Evolutionary conservation across 352 stramenopile species (phyloP), one percentile per base, ranked within the genome.

Genomic region (Pythium inflatum): DNA sequence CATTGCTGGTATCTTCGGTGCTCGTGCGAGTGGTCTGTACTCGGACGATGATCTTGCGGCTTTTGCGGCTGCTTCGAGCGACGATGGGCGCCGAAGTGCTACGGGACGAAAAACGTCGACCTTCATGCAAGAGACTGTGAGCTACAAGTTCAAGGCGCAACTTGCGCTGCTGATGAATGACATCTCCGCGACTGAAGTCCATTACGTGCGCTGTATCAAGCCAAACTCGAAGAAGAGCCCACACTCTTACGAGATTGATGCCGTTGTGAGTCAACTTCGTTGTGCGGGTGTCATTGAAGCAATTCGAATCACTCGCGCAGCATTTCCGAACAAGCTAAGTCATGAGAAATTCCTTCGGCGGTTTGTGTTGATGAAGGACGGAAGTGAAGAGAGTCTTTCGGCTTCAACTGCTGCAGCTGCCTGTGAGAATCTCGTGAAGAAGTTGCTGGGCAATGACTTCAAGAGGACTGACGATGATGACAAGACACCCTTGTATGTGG

Each of bases 271-370:
- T 57, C 91, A 97, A 62, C 77, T 97, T 49, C 87, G 91, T 5
- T 97, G 88, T 62, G 91, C 90, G 3, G 91, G 91, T 64, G 90
- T 97, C 25, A 87, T 97, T 34, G 90, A 97, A 75, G 91, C 91
- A 1, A 97, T 97, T 51, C 88, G 91, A 25, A 97, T 97, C 61
- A 95, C 88, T 48, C 84, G 91, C 24, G 85, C 89, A 1, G 87
- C 91, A 1, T 97, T 97, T 68, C 91, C 91, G 3, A 97, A 97
- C 83, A 98, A 99, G 55, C 89, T 99, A 71, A 81, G 81, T 28
- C 97, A 99, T 76, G 78, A 97, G 62, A 91, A 91, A 48, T 96
- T 94, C 62, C 67, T 96, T 5, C 81, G 83, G 27, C 84, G 88
- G 22, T 96, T 96, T 66, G 85, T 94, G 27, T 74, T 93, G 54